Base-by-base conservation (phyloP, 805 yeast genomes). In the Saccharomycopsis vini region DNA sequence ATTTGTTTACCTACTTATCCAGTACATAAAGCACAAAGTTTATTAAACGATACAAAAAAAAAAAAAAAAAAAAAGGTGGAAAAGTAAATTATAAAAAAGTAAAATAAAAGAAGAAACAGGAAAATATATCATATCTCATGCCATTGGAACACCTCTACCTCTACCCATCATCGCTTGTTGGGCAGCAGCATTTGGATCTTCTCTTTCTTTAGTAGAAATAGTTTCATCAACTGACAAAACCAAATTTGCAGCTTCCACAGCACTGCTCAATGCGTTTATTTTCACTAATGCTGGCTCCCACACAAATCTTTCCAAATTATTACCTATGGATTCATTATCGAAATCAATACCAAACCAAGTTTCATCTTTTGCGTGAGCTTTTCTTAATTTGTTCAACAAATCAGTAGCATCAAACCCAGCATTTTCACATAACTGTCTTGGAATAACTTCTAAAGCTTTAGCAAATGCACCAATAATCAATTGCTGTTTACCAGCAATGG, bases 381-480 rank as follows among this genome's bases (percentile, higher is more conserved):
- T 83, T 65, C 99, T 79, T 58, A 92, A 71, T 58, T 82, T 77
- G 63, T 92, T 92, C 55, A 92, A 75, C 48, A 92, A 67, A 61
- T 92, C 97, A n/a, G 95, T 86, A 18, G 95, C 94, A 61, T 92
- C 99, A 53, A 92, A 80, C 4, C 99, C 99, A n/a, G 96, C 98
- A 62, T 92, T 92, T 60, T 92, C 98, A 69, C 97, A 90, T 52
- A 92, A 72, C 61, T 92, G 97, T 62, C 97, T 81, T 53, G 99
- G 99, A 56, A 92, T 88, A 22, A 92, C 80, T 66, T 92, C 99
- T 46, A 92, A 71, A 1, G 97, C 95, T 54, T 83, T 82, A 20
- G 98, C 98, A 65, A 79, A 92, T 5, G 96, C 95, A 46, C 81
- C 80, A 46, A 92, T 82, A 47, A 92, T 80, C 50, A 92, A 69